These are phyloP conservation scores for Zizania latifolia DNA, from an alignment of 176 grass and related monocot species.

Conservation along the genomic window DNA sequence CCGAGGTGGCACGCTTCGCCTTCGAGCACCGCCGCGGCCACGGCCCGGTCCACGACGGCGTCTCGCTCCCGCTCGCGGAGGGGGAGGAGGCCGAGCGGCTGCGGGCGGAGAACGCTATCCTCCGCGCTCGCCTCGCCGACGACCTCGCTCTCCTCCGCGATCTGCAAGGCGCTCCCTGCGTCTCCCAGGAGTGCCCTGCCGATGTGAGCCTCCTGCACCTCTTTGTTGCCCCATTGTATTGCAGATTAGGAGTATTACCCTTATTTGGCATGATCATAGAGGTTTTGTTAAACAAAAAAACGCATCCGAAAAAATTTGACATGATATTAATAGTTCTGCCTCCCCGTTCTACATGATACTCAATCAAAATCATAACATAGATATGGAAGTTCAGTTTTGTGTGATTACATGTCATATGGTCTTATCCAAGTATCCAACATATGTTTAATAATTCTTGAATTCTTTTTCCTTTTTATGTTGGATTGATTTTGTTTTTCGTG, in stretches of 20 bases:
- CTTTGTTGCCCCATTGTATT: not conserved
- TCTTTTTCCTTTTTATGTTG: not conserved
- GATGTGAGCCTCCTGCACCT: conserved; percentile 47
- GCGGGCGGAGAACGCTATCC: conserved; percentile 56
- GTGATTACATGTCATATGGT: not conserved
- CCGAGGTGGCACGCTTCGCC: conserved; percentile 68
- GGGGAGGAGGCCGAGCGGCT: conserved; percentile 47
- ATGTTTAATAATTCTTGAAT: not conserved
- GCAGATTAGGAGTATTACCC: not conserved
- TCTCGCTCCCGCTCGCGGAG: not conserved
- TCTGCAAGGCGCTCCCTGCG: conserved; percentile 43
- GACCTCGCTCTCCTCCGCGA: conserved; percentile 64
- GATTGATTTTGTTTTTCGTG: not conserved
- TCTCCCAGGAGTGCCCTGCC: conserved; percentile 72
- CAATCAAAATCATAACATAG: not conserved
- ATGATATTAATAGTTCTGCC: too few relatives aligned
- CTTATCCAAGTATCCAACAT: conserved; percentile 6
- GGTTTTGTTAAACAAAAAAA: too few relatives aligned
- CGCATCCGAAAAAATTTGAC: too few relatives aligned
- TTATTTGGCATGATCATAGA: not conserved
- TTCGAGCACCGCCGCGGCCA: conserved; percentile 48
- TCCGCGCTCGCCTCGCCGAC: conserved; percentile 59
- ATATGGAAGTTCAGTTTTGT: not conserved
- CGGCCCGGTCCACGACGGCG: not conserved
- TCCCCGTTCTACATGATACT: not conserved